Conservation (phyloP, 441 rosid genomes). For the Mallotus japonicus region DNA sequence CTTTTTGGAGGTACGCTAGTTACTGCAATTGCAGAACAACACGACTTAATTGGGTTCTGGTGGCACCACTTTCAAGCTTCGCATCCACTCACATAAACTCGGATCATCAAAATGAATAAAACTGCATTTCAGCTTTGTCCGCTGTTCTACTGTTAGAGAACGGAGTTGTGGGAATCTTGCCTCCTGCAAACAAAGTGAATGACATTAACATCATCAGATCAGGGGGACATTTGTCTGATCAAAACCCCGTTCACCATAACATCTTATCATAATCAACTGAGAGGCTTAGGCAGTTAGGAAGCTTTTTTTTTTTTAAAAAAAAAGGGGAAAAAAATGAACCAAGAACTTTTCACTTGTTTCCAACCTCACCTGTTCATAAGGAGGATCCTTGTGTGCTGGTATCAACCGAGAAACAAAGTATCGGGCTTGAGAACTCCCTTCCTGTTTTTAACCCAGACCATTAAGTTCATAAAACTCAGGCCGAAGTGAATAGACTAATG, state of each 20-base stretch:
- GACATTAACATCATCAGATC: neutral
- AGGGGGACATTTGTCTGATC: neutral
- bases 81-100: slow-evolving; percentile 94
- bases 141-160: slow-evolving; percentile 60
- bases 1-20: no score
- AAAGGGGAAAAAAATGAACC: no score
- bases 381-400: slow-evolving; percentile 97
- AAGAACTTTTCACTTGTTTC: slow-evolving; percentile 18
- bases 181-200: slow-evolving; percentile 49
- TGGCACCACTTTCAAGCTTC: slow-evolving; percentile 70
- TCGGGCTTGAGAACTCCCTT: slow-evolving; percentile 93
- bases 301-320: neutral
- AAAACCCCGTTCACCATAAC: neutral
- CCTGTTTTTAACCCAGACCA: slow-evolving; percentile 44
- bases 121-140: slow-evolving; percentile 75
- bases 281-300: no score
- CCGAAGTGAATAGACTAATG: neutral
- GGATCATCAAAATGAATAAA: slow-evolving; percentile 86
- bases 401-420: slow-evolving; percentile 87
- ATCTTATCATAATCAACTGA: neutral
- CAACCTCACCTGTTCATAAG: slow-evolving; percentile 76
- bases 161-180: slow-evolving; percentile 88
- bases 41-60: slow-evolving; percentile 74
- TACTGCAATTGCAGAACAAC: no score
- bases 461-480: slow-evolving; percentile 1